Percentiles rank a stretch among this genome's conserved stretches.
These are phyloP conservation scores for Lactifluus hygrophoroides DNA, from an alignment of 768 basidiomycete species.

Conservation along the genomic window DNA sequence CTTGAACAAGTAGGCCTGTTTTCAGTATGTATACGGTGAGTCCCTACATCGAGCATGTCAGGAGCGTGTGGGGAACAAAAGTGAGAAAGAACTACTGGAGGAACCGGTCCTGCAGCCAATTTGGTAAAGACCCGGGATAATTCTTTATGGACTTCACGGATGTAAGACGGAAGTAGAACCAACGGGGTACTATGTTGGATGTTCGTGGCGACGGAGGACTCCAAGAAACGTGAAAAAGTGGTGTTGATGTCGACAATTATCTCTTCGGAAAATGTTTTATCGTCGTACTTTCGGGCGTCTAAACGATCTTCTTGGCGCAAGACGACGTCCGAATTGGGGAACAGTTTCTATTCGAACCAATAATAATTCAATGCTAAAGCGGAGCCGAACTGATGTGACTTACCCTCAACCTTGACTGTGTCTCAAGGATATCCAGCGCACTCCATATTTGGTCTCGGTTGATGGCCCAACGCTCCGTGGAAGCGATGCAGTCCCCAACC, in stretches of 20 bases:
- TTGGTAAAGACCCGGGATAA: too few relatives aligned
- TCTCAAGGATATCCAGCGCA: conserved; percentile 1
- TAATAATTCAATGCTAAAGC: neutral
- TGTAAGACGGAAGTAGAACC: neutral
- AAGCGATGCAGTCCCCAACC: neutral
- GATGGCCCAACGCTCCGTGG: conserved; percentile 2
- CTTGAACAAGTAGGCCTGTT: too few relatives aligned
- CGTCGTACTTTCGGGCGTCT: conserved; percentile 2
- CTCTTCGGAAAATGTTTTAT: neutral
- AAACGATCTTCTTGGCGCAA: neutral
- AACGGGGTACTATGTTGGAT: neutral
- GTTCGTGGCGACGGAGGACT: neutral
- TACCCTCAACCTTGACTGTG: conserved; percentile 1
- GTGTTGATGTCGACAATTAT: neutral
- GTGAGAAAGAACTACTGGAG: neutral
- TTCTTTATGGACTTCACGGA: too few relatives aligned
- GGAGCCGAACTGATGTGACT: neutral
- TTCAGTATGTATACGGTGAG: neutral
- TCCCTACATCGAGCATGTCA: neutral
- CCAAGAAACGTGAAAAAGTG: neutral
- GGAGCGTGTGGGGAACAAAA: neutral
- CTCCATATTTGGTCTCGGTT: conserved; percentile 10
- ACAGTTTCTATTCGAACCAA: neutral
- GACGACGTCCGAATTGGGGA: neutral
- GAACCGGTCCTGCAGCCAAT: neutral